Base-by-base conservation (phyloP, 345 rosid species). In the Salix exigua region DNA sequence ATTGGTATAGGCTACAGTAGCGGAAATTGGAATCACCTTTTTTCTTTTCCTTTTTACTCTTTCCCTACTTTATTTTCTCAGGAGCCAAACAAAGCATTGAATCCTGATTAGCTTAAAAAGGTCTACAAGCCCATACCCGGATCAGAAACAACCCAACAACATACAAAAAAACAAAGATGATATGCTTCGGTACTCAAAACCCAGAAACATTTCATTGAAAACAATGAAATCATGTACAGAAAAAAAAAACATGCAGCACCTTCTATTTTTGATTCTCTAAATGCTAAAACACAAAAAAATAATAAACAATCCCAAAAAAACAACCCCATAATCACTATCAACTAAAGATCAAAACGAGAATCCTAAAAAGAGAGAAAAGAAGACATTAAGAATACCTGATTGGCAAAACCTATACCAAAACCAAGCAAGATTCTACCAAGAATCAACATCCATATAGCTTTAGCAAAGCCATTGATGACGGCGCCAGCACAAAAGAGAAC, bases 401-500 rank as follows among this genome's bases (percentile, higher is more conserved):
- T 96, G 67, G 99, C 97, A 69, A 96, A 96, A 18, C 99, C 99
- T 63, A 96, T 88, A 51, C 99, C 99, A 33, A 96, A 94, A 76
- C 99, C 99, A 26, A 96, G 97, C 75, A 96, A 80, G 19, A 96
- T 84, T 67, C 98, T 88, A 7, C 99, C 99, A 37, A 94, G 77
- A 70, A 92, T 92, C 66, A 96, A 87, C 99, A 96, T 96, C 97
- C 93, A 91, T 17, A 96, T 91, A 5, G 82, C 85, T 73, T 88
- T 31, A 33, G 99, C 97, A 16, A 84, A 76, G 46, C 97, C 99
- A 53, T 96, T 96, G 74, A 96, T 76, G 48, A 94, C 79, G 62
- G 98, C 99, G 30, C 99, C 99, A 46, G 86, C 80, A 25, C 83
- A 90, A 86, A 96, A 96, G 28, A 94, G 97, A 37, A 88, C 1